Conservation (phyloP, 176 grass and related monocot genomes). For the Oryza glumipatula region DNA sequence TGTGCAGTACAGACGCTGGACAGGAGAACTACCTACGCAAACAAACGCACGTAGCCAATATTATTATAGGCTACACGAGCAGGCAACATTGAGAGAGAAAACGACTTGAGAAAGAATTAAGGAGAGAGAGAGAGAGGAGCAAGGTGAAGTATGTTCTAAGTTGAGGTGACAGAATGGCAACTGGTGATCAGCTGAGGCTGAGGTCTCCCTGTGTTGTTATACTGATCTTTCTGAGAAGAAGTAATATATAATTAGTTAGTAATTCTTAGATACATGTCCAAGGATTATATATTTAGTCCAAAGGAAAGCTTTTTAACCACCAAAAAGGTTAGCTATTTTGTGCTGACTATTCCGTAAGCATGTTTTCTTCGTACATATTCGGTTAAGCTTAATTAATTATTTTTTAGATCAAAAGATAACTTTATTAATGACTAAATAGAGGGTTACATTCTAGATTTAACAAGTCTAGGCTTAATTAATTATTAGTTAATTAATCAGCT, state of each 20-base stretch:
- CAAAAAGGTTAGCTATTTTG: neutral
- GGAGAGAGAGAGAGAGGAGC: neutral
- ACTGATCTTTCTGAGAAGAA: no score
- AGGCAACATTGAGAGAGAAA: slow-evolving; percentile 32
- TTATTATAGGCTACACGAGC: slow-evolving; percentile 21
- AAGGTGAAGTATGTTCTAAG: slow-evolving; percentile 52
- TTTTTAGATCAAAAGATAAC: no score
- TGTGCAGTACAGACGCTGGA: slow-evolving; percentile 2
- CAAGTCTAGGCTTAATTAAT: no score
- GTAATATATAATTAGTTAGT: neutral
- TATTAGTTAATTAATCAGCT: no score
- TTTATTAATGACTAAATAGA: no score
- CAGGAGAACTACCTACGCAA: slow-evolving; percentile 22
- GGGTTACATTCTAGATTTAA: no score
- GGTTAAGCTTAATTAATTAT: no score
- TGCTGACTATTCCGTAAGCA: no score
- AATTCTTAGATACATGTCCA: slow-evolving; percentile 15
- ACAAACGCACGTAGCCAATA: slow-evolving; percentile 32
- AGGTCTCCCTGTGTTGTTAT: neutral
- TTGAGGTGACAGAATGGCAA: slow-evolving; percentile 55
- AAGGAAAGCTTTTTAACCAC: slow-evolving; percentile 41
- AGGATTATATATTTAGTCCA: neutral
- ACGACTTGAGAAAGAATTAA: neutral
- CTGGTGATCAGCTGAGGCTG: neutral
- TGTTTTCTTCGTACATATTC: no score